These are phyloP conservation scores for Malus domestica DNA, from an alignment of 306 rosid species.

Conservation along the genomic window ASM211411v1 NC_041793.1:35586501-35587000, in stretches of 20 bases:
- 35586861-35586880: not conserved
- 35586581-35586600: slow-evolving; percentile 3
- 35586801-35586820: not conserved
- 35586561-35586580: slow-evolving; percentile 1
- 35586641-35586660: not conserved
- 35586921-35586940: not conserved
- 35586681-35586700: not conserved
- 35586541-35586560: slow-evolving; percentile 21
- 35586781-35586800: not conserved
- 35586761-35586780: not conserved
- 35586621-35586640: not conserved
- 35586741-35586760: not conserved
- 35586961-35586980: not conserved
- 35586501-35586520: slow-evolving; percentile 18
- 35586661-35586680: slow-evolving; percentile 33
- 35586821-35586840: not conserved
- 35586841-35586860: not conserved
- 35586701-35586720: not conserved
- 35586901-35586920: not conserved
- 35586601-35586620: slow-evolving; percentile 10
- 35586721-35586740: not conserved
- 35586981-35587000: not conserved
- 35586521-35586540: slow-evolving; percentile 22
- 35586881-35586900: not conserved
- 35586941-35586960: not conserved